Evolutionary conservation across 2,329 filamentous ascomycete genomes (phyloP).

Genomic region (Aquanectria penicillioides): DNA sequence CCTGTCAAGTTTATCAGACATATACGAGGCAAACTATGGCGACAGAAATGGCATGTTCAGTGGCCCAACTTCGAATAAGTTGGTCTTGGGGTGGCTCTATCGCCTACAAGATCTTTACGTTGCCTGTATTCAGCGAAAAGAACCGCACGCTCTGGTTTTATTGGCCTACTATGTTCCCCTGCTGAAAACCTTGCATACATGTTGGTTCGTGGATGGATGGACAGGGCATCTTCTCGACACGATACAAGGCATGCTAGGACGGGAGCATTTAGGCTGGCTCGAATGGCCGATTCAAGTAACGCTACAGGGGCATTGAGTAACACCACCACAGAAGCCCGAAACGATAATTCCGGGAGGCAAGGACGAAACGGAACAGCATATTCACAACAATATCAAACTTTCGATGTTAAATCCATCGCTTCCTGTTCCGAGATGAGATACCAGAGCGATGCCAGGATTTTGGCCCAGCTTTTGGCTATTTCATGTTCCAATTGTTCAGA

Average conservation of each 20-base stretch:
- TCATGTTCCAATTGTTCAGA: not conserved
- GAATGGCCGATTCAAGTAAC: constrained; percentile 39
- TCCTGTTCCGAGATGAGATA: not conserved
- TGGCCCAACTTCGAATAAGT: constrained; percentile 28
- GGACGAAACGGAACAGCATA: not conserved
- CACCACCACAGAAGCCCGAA: not conserved
- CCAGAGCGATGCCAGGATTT: not conserved
- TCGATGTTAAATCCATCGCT: not conserved
- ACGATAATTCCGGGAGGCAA: constrained; percentile 9
- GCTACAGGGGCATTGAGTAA: constrained; percentile 15
- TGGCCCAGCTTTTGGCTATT: not conserved
- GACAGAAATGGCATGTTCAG: constrained; percentile 26
- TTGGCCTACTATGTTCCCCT: constrained; percentile 37
- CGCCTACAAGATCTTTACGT: constrained; percentile 41
- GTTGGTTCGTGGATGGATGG: constrained; percentile 29
- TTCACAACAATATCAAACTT: not conserved
- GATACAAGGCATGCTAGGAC: constrained; percentile 32
- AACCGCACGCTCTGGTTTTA: constrained; percentile 41
- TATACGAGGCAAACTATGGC: constrained; percentile 42
- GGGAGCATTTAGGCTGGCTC: constrained; percentile 34
- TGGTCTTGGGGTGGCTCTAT: constrained; percentile 44
- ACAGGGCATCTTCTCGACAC: constrained; percentile 34
- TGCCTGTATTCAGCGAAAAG: constrained; percentile 37
- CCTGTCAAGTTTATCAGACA: constrained; percentile 34
- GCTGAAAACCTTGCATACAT: constrained; percentile 18